Percentiles rank a stretch among this genome's conserved stretches.
These are phyloP conservation scores for Rusavskia elegans DNA, from an alignment of 495 filamentous ascomycete species.

Conservation along the genomic window DNA sequence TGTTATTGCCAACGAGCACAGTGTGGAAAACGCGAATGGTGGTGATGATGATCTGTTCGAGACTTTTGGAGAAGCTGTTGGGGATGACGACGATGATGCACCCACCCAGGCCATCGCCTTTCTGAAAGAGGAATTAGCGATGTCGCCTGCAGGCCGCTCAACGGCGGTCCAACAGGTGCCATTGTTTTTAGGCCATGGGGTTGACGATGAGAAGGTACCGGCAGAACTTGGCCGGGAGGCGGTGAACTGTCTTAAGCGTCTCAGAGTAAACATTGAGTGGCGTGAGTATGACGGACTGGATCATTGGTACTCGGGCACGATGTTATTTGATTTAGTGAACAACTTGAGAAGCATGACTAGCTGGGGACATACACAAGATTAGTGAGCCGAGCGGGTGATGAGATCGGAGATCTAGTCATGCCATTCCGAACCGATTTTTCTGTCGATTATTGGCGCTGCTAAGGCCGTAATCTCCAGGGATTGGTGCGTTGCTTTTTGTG, in stretches of 20 bases:
- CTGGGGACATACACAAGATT: not conserved
- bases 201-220: conserved; percentile 29
- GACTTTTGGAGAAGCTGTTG: conserved; percentile 4
- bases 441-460: too few relatives aligned
- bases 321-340: not conserved
- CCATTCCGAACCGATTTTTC: too few relatives aligned
- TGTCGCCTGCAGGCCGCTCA: not conserved
- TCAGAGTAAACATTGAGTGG: conserved; percentile 26
- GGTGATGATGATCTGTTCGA: conserved; percentile 16
- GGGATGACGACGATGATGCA: conserved; percentile 2
- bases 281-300: conserved; percentile 30
- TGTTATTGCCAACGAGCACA: not conserved
- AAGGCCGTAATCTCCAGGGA: too few relatives aligned
- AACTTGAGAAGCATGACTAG: not conserved
- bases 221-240: conserved; percentile 22
- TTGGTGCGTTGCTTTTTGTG: too few relatives aligned
- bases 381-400: too few relatives aligned
- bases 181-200: conserved; percentile 33
- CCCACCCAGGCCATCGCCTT: not conserved
- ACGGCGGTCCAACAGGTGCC: conserved; percentile 13
- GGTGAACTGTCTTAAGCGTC: conserved; percentile 17
- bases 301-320: conserved; percentile 32
- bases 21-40: conserved; percentile 4
- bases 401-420: too few relatives aligned
- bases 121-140: not conserved